These are phyloP conservation scores for Yamadazyma jaroonii DNA, from an alignment of 1,139 yeast species.

Conservation along the genomic window DNA sequence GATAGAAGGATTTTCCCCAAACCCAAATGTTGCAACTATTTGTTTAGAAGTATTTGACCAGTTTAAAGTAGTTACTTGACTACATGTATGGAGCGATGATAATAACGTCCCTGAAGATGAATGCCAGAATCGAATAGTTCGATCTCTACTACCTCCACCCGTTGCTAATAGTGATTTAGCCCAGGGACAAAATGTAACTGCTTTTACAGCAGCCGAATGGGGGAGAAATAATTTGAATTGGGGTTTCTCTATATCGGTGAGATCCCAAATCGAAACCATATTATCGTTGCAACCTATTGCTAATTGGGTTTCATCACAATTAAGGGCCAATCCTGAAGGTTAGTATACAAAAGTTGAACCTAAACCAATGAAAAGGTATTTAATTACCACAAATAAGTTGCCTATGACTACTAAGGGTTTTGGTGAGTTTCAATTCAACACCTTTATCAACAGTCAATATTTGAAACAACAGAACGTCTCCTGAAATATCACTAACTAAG, in stretches of 20 bases:
- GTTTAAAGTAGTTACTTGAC: slow-evolving; percentile 74
- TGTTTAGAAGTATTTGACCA: slow-evolving; percentile 72
- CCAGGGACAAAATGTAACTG: slow-evolving; percentile 48
- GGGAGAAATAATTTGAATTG: slow-evolving; percentile 43
- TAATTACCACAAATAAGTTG: slow-evolving; percentile 68
- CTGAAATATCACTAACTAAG: slow-evolving; percentile 68
- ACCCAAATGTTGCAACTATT: slow-evolving; percentile 79
- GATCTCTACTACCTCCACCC: slow-evolving; percentile 44
- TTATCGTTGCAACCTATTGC: slow-evolving; percentile 80
- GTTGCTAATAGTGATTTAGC: slow-evolving; percentile 37
- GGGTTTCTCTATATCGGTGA: slow-evolving; percentile 40
- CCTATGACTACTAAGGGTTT: slow-evolving; percentile 47
- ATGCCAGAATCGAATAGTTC: slow-evolving; percentile 76
- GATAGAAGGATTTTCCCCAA: slow-evolving; percentile 53
- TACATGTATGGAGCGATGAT: slow-evolving; percentile 51
- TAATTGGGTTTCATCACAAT: slow-evolving; percentile 43
- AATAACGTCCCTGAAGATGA: slow-evolving; percentile 70
- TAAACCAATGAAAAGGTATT: slow-evolving; percentile 7
- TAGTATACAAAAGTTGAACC: not conserved
- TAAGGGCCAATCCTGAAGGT: slow-evolving; percentile 50
- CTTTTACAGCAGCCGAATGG: slow-evolving; percentile 43
- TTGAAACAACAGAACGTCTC: slow-evolving; percentile 49
- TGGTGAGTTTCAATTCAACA: slow-evolving; percentile 10
- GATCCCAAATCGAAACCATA: slow-evolving; percentile 65
- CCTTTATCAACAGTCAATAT: slow-evolving; percentile 8